Evolutionary conservation across 331 rosid genomes (phyloP).

Genomic region (Spiraea crenata): DNA sequence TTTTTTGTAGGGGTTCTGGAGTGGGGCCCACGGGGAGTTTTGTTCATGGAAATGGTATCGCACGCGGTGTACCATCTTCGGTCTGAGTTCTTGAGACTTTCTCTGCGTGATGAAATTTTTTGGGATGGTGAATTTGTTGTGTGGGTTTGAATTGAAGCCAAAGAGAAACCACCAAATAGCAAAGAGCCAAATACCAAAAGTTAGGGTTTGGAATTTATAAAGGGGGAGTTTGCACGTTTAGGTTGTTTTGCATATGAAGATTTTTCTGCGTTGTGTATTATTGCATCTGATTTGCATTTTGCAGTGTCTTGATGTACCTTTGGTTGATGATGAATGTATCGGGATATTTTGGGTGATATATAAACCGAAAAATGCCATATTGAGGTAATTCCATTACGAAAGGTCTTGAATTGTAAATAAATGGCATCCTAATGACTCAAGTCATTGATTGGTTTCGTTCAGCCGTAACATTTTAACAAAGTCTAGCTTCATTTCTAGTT

Average conservation of each 20-base stretch:
- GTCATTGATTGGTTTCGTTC: too few species aligned
- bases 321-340: too few species aligned
- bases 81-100: conserved; percentile 9
- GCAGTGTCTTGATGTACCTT: too few species aligned
- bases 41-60: conserved; percentile 31
- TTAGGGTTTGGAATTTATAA: conserved; percentile 23
- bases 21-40: background rate
- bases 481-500: too few species aligned
- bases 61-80: conserved; percentile 26
- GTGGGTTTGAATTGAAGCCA: conserved; percentile 11
- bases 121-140: background rate
- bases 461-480: too few species aligned
- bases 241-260: background rate
- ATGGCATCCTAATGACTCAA: too few species aligned
- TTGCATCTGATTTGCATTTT: background rate
- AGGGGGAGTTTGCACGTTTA: background rate
- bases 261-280: background rate
- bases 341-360: too few species aligned
- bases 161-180: conserved; percentile 8
- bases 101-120: background rate
- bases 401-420: too few species aligned
- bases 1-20: background rate
- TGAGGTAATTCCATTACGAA: too few species aligned
- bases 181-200: conserved; percentile 23
- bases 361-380: too few species aligned